Evolutionary conservation across 108 stramenopile species (phyloP), one percentile per base, ranked within the genome.

Genomic region (Fragilariopsis cylindrus): DNA sequence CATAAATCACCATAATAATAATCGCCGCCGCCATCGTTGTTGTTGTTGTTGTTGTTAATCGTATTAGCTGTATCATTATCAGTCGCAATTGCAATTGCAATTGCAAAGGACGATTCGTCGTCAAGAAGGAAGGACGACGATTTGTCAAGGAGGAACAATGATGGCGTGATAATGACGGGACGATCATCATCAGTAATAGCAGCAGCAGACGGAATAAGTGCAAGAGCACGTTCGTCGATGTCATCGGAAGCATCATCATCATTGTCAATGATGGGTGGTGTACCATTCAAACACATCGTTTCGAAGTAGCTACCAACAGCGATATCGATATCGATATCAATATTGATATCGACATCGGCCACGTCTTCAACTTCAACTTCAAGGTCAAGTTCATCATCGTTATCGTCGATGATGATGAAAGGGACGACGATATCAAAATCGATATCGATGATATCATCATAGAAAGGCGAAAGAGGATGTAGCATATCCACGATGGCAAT

Each of bases 291-390:
- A 16, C 48, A 69, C 68, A 69, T 53, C 68, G 53, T 53, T 13
- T 53, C 48, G 49, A 69, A 52, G 49, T 53, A 69, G 30, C 30
- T 30, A 30, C 30, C 30, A 30, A 30, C 30, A 30, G 30, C 30
- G 30, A 30, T 30, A 30, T 30, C 30, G 30, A 30, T 30, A 30
- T 30, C 30, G 30, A 30, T 30, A 2, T 30, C 30, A 30, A 30
- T 30, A 30, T 30, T 30, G 30, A 30, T 13, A 69, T 16, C 68
- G 53, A 69, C 68, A 69, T 19, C 16, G 21, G 21, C 60, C n/a
- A 62, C 60, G 62, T 62, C 21, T 18, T 18, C 57, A 72, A 72
- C 58, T 62, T 18, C 21, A 72, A 72, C 71, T 60, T 15, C 58
- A 72, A 60, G 58, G 15, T 62, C 58, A 72, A 72, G 30, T 30